Evolutionary conservation across 179 eudicot genomes (phyloP).

Genomic region (Pouteria campechiana): DNA sequence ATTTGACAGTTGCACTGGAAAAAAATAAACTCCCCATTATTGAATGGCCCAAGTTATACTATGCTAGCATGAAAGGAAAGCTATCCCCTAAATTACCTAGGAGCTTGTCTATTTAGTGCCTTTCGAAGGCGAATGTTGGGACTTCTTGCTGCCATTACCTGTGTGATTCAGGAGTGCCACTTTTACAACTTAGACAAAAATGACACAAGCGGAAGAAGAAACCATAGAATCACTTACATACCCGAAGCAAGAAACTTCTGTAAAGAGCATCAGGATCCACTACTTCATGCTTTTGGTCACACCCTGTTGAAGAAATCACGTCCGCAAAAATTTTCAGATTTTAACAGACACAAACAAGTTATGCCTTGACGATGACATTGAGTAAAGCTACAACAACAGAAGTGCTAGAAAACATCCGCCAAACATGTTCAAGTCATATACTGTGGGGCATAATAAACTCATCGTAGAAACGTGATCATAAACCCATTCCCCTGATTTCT

Average conservation of each 20-base stretch:
- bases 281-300: slow-evolving; percentile 84
- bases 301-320: no score
- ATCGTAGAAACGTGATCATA: no score
- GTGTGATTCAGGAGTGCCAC: slow-evolving; percentile 2
- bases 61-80: background rate
- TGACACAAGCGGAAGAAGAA: background rate
- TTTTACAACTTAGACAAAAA: no score
- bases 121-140: slow-evolving; percentile 57
- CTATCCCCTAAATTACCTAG: slow-evolving; percentile 16
- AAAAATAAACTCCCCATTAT: background rate
- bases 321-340: no score
- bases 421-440: no score
- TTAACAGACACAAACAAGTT: no score
- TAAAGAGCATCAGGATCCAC: slow-evolving; percentile 63
- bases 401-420: no score
- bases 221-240: slow-evolving; percentile 8
- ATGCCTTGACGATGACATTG: no score
- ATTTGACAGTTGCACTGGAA: slow-evolving; percentile 36
- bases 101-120: slow-evolving; percentile 37
- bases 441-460: no score
- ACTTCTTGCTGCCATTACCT: slow-evolving; percentile 99
- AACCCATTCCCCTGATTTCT: no score
- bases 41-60: background rate
- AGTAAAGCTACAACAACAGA: no score
- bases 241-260: slow-evolving; percentile 83